These are phyloP conservation scores for Diplodia intermedia DNA, from an alignment of 2,329 filamentous ascomycete species.

Conservation along the genomic window DNA sequence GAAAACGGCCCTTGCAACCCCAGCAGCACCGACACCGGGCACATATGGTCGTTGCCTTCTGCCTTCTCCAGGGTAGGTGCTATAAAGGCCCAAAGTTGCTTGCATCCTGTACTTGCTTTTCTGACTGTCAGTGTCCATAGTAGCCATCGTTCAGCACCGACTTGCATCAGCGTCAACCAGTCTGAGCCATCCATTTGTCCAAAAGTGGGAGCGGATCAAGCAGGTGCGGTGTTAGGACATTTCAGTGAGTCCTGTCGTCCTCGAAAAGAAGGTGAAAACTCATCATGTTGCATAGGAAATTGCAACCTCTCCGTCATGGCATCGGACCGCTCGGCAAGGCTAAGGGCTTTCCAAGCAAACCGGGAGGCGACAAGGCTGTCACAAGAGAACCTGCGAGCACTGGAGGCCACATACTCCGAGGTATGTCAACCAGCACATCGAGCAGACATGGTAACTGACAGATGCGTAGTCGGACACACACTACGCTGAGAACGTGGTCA, in stretches of 20 bases:
- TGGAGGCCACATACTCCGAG: slow-evolving; percentile 9
- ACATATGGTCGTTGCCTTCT: not conserved
- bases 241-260: not conserved
- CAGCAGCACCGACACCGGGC: slow-evolving; percentile 1
- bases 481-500: slow-evolving; percentile 27
- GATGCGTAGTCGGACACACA: slow-evolving; percentile 20
- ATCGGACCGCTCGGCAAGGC: not conserved
- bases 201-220: not conserved
- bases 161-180: not conserved
- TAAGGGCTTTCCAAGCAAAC: not conserved
- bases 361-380: slow-evolving; percentile 9
- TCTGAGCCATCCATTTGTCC: not conserved
- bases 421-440: not conserved
- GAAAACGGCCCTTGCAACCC: slow-evolving; percentile 7
- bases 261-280: not conserved
- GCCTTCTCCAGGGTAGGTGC: not conserved
- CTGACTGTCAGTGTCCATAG: not conserved
- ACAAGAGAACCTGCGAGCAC: slow-evolving; percentile 21
- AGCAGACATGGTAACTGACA: not conserved
- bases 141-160: not conserved
- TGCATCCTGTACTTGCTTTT: too few species aligned
- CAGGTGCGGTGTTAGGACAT: too few species aligned
- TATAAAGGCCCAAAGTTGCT: not conserved
- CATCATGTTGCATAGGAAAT: not conserved
- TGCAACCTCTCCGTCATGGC: not conserved